Evolutionary conservation across 1,284 basidiomycete genomes (phyloP), one percentile per base, ranked within the genome.

Genomic region (Blastosporella zonata): DNA sequence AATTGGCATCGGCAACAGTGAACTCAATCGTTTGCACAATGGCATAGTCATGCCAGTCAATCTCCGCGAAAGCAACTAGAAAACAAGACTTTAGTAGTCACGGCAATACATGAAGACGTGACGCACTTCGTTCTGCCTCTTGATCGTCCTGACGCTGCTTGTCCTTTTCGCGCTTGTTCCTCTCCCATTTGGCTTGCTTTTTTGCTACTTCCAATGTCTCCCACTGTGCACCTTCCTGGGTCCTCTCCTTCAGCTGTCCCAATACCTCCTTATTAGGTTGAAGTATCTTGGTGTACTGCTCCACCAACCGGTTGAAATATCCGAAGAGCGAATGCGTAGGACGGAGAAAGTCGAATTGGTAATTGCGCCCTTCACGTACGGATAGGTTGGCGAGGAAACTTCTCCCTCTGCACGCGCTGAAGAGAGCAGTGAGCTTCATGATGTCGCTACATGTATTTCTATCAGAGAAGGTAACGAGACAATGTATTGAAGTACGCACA

Each of bases 1-100:
- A 85, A 35, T 85, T 83, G 52, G 90, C 85, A 65, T 99, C 97
- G 3, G 88, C 88, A 43, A 87, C 84, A 8, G 97, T 99, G 62
- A 99, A 97, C 67, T 99, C 97, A 59, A 99, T 97, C 17, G 96
- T 99, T 64, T 97, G 93, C 13, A 98, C 97, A 52, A 97, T 93
- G 44, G 95, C 93, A 72, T 98, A 99, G 69, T 99, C 97, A 63
- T 99, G 93, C 97, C 97, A 99, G 66, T 99, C 97, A 62, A 99
- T 98, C 64, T 95, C 91, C 40, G 93, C 90, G 63, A 97, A 94
- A 7, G 93, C 93, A 65, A 82, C 89, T 91, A 54, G 20, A 2
- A 55, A 48, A 45, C n/a, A 35, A 37, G 46, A 49, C 52, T 37
- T 27, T 36, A 44, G n/a, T 40, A 15, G 31, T 5, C 17, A 17